Evolutionary conservation across 2,329 filamentous ascomycete genomes (phyloP), one percentile per base, ranked within the genome.

Genomic region (Aspergillus pseudoglaucus): DNA sequence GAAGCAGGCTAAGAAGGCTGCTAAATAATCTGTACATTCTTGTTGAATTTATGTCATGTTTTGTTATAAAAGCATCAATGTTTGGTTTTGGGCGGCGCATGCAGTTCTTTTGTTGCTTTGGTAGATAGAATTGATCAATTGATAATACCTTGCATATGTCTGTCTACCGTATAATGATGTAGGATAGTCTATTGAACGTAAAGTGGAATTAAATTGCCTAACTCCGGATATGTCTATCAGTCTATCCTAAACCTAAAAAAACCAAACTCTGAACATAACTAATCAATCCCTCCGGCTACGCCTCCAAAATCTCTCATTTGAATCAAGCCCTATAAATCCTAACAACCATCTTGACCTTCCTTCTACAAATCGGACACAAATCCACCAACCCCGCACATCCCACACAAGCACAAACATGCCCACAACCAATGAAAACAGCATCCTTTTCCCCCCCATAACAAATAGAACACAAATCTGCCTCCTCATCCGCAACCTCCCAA

Each of bases 351-450:
- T 77, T 61, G 17, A 84, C 76, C 46, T 71, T 70, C 66, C 76
- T 77, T 47, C 81, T 70, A 61, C 81, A 84, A 20, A 84, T 78
- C 1, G 81, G 81, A 54, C 81, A 84, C 44, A 68, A 70, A 47
- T 81, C 78, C 25, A 84, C 75, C 58, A 78, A 73, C 44, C 71
- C 71, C 10, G 81, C 81, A 58, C 81, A 84, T n/a, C 67, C 67
- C 48, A 79, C 66, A 53, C 81, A 84, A 3, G 80, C 77, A 41
- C 81, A 76, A 15, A 84, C 78, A 57, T 84, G 81, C 0, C 81
- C 81, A 53, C 81, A 84, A 53, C 81, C 78, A 54, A 79, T 22
- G 80, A 60, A 84, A 83, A 6, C 80, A 72, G 79, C 77, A 51
- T 81, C 77, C 46, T 80, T 77, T 38, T 76, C 75, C 40, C 76